Evolutionary conservation across 2,329 filamentous ascomycete species (phyloP).

Genomic region (Cytospora mali): DNA sequence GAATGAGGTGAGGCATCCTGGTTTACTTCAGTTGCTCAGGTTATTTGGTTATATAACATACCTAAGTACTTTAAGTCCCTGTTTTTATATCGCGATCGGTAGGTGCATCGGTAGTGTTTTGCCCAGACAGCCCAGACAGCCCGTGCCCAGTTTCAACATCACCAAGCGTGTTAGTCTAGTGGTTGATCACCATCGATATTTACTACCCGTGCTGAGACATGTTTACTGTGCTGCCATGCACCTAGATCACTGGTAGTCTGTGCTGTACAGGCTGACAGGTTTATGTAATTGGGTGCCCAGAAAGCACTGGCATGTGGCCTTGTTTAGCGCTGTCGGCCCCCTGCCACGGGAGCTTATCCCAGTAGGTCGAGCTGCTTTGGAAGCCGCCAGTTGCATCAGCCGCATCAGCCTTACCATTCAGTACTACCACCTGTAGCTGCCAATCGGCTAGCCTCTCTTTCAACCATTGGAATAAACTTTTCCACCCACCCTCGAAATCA

Average conservation of each 20-base stretch:
- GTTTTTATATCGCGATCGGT: too few relatives aligned
- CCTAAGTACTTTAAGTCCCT: too few relatives aligned
- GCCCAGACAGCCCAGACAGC: too few relatives aligned
- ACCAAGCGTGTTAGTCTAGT: too few relatives aligned
- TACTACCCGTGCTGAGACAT: too few relatives aligned
- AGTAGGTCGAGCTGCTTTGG: too few relatives aligned
- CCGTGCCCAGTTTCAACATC: too few relatives aligned
- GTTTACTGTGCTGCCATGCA: neutral
- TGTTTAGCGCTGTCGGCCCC: neutral
- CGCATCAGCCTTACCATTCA: neutral
- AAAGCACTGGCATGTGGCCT: neutral
- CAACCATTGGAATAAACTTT: neutral
- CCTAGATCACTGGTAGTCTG: neutral
- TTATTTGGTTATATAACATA: too few relatives aligned
- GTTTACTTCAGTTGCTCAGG: too few relatives aligned
- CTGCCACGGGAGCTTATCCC: neutral
- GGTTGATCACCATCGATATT: too few relatives aligned
- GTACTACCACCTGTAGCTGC: too few relatives aligned
- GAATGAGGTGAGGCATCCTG: slow-evolving; percentile 16
- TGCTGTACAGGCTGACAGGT: neutral
- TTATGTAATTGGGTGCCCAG: neutral
- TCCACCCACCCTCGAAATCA: neutral
- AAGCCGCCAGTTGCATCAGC: neutral
- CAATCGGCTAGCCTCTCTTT: neutral
- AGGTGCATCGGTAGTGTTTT: too few relatives aligned